These are phyloP conservation scores for Auricularia sp. DNA, from an alignment of 768 basidiomycete genomes.

Conservation along the genomic window DNA sequence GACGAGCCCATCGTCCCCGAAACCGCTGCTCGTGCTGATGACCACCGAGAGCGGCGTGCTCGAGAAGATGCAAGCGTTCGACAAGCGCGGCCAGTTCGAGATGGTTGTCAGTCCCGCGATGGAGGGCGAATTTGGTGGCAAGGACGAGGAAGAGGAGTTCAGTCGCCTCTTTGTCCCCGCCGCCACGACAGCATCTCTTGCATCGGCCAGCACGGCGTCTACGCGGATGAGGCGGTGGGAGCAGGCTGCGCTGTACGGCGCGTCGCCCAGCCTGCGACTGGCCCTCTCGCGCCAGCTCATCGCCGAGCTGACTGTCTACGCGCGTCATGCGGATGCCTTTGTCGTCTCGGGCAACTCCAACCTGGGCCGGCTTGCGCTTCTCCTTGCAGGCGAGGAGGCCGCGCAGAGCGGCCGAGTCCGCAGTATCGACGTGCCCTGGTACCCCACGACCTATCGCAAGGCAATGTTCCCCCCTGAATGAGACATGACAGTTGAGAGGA, in stretches of 20 bases:
- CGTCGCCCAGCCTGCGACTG: neutral
- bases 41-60: neutral
- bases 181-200: neutral
- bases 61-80: neutral
- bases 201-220: neutral
- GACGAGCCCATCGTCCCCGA: neutral
- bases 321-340: neutral
- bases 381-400: neutral
- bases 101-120: neutral
- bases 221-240: neutral
- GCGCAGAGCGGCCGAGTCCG: neutral
- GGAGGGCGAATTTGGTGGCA: neutral
- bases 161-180: neutral
- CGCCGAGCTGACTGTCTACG: neutral
- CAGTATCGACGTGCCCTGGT: neutral
- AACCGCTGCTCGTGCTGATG: neutral
- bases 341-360: conserved; percentile 1
- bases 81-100: neutral
- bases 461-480: neutral
- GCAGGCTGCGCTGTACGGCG: neutral
- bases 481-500: too few relatives aligned
- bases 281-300: neutral
- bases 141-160: neutral
- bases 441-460: neutral
- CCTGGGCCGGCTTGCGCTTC: neutral